Conservation (phyloP, 306 rosid species). For the Mucuna pruriens region DNA sequence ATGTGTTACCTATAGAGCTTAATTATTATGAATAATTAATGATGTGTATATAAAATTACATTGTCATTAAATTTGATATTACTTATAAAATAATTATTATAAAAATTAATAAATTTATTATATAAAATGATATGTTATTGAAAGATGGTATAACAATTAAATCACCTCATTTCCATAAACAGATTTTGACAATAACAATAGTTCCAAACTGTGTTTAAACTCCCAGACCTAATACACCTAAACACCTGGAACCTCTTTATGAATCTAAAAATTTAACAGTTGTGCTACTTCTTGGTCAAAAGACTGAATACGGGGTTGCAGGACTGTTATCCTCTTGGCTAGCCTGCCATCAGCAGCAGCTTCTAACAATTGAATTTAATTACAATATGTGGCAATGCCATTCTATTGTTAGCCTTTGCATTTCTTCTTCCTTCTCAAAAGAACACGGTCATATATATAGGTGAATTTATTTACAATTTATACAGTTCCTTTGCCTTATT, state of each 20-base stretch:
- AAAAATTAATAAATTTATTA: no score
- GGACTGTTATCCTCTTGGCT: neutral
- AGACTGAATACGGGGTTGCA: neutral
- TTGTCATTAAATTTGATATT: no score
- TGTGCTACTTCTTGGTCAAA: neutral
- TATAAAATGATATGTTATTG: no score
- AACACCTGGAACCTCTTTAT: neutral
- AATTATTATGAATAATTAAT: no score
- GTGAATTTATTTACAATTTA: neutral
- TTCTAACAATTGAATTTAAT: neutral
- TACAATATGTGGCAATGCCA: neutral
- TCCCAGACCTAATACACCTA: neutral
- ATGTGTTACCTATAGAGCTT: neutral
- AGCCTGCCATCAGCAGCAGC: neutral
- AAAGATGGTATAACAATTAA: neutral
- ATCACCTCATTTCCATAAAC: neutral
- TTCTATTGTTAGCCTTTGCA: neutral
- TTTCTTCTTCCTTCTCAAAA: neutral
- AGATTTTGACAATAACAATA: neutral
- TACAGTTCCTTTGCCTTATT: neutral
- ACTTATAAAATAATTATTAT: no score
- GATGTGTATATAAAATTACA: no score
- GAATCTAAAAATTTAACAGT: neutral
- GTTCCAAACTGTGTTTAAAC: neutral
- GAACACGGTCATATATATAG: neutral